Base-by-base conservation (phyloP, 352 stramenopile species). In the Bremia lactucae region DNA sequence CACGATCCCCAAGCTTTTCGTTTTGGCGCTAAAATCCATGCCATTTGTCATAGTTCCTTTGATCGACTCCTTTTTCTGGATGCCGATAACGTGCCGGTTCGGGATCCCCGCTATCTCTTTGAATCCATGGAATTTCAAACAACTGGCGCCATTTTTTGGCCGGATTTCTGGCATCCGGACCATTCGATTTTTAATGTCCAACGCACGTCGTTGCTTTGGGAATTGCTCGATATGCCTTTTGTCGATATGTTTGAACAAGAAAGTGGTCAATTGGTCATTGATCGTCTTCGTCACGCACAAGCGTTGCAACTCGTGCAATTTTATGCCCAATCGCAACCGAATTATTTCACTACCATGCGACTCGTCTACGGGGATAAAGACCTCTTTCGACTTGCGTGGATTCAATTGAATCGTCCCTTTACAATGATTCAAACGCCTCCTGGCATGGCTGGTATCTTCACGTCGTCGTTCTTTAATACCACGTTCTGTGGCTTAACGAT, bases 181-280 rank as follows among this genome's bases (percentile, higher is more conserved):
- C n/a, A n/a, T n/a, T n/a, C n/a, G n/a, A n/a, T n/a, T n/a, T n/a
- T n/a, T n/a, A n/a, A n/a, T n/a, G n/a, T n/a, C n/a, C n/a, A n/a
- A n/a, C n/a, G n/a, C n/a, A n/a, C n/a, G n/a, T n/a, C n/a, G n/a
- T n/a, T n/a, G n/a, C n/a, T n/a, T n/a, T n/a, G n/a, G n/a, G n/a
- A n/a, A n/a, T n/a, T n/a, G n/a, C n/a, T n/a, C n/a, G n/a, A n/a
- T n/a, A n/a, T n/a, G n/a, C n/a, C n/a, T n/a, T n/a, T n/a, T 36
- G 62, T 76, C 6, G 53, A 77, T 55, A 81, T 79, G 69, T 83
- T 83, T 31, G 69, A 84, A 42, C 72, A 84, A 53, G 72, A 85
- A 33, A 82, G 68, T 23, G 72, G 69, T 0, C 72, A 85, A 33
- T 14, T 85, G 8, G 40, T 81, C 6, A 64, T 85, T 15, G 52